phyloP scores from a whole-genome alignment of 1,139 yeast genomes.

The Candida smagusa region DNA sequence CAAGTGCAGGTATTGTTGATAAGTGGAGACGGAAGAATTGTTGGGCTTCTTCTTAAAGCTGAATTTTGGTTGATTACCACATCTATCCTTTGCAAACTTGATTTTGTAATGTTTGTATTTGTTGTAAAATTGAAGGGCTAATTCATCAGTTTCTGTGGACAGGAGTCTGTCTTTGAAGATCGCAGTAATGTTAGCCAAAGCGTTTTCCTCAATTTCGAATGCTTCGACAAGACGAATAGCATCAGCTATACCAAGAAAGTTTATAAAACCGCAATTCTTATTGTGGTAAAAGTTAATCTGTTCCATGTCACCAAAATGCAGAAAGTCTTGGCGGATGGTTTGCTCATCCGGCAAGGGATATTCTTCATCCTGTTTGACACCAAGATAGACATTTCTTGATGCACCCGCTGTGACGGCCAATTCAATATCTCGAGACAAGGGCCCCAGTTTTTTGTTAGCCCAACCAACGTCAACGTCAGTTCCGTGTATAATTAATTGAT shows the following conservation, averaged over 20 bases:
- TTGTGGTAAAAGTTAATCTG: constrained; percentile 47
- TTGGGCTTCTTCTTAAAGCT: constrained; percentile 33
- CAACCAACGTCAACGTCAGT: constrained; percentile 44
- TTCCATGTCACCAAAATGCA: constrained; percentile 41
- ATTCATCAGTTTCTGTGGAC: constrained; percentile 1
- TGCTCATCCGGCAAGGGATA: constrained; percentile 26
- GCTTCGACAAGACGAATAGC: constrained; percentile 16
- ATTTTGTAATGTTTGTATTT: constrained; percentile 48
- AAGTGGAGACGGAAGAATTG: constrained; percentile 12
- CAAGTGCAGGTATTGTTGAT: constrained; percentile 15
- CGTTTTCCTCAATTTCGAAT: constrained; percentile 10
- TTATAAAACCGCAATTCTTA: constrained; percentile 46
- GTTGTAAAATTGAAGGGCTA: constrained; percentile 8
- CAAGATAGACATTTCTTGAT: constrained; percentile 47
- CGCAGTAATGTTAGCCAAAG: constrained; percentile 8
- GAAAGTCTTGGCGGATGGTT: constrained; percentile 34
- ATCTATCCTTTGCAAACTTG: constrained; percentile 47
- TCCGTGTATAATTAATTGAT: constrained; percentile 46
- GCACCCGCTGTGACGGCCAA: constrained; percentile 50
- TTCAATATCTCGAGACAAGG: constrained; percentile 34
- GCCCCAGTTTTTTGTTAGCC: constrained; percentile 47
- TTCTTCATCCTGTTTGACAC: constrained; percentile 18
- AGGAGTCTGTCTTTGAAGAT: constrained; percentile 2
- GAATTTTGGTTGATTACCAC: constrained; percentile 47
- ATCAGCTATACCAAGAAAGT: constrained; percentile 39